Evolutionary conservation across 2,329 filamentous ascomycete genomes (phyloP).

Genomic region (Diaporthe sp.): DNA sequence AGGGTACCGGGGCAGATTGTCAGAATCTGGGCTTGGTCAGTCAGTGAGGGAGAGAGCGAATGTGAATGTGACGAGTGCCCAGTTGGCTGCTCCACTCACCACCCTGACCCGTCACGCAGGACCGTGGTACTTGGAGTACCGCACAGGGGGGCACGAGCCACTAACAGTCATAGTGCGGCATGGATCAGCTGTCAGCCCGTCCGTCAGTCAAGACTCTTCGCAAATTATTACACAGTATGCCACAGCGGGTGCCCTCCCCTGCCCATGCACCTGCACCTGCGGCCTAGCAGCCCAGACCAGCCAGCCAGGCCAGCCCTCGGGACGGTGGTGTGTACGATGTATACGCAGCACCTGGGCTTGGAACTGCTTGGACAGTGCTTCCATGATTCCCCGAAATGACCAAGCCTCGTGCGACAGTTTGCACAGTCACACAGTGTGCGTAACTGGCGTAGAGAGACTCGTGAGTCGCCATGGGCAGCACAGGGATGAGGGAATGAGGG

Average conservation of each 20-base stretch:
- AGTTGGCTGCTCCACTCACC: constrained; percentile 15
- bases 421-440: constrained; percentile 2
- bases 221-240: constrained; percentile 23
- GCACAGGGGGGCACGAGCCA: constrained; percentile 13
- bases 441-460: neutral
- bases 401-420: constrained; percentile 18
- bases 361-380: neutral
- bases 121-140: neutral
- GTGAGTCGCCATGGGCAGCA: neutral
- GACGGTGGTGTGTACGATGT: constrained; percentile 10
- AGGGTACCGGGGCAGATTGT: neutral
- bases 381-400: constrained; percentile 32
- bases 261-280: constrained; percentile 25
- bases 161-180: constrained; percentile 11
- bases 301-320: neutral
- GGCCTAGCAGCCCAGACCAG: neutral
- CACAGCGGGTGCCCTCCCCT: neutral
- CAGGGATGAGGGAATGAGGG: neutral
- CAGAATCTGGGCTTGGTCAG: neutral
- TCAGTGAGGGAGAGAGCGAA: neutral
- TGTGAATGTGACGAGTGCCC: constrained; percentile 20
- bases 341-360: neutral
- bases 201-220: constrained; percentile 17
- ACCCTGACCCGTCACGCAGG: constrained; percentile 23
- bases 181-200: constrained; percentile 28